These are phyloP conservation scores for Gentiana straminea DNA, from an alignment of 257 asterid genomes.

Conservation along the genomic window DNA sequence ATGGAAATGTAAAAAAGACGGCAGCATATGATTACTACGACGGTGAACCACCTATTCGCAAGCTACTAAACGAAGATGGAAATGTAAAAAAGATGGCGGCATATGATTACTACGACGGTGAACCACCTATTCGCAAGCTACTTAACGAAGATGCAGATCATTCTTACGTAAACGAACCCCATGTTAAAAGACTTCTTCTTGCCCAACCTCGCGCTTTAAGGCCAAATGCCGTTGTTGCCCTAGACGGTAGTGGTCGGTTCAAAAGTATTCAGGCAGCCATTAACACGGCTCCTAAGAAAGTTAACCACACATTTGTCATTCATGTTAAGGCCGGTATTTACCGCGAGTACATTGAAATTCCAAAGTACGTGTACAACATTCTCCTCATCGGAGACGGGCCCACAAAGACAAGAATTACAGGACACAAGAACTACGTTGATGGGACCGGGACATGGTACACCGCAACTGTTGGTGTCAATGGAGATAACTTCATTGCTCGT, in stretches of 20 bases:
- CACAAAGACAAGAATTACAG: conserved; percentile 37
- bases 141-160: too few species aligned
- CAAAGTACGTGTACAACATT: conserved; percentile 26
- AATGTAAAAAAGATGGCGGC: too few species aligned
- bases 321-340: conserved; percentile 51
- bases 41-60: too few species aligned
- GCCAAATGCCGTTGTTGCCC: conserved; percentile 44
- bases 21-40: too few species aligned
- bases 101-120: too few species aligned
- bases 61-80: too few species aligned
- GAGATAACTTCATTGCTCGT: conserved; percentile 28
- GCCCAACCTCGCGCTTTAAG: conserved; percentile 7
- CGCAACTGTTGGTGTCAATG: conserved; percentile 40
- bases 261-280: conserved; percentile 42
- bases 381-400: conserved; percentile 62
- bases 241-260: conserved; percentile 53
- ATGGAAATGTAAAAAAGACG: too few species aligned
- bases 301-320: conserved; percentile 20
- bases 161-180: too few species aligned
- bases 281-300: conserved; percentile 23
- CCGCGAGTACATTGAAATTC: conserved; percentile 34
- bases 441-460: conserved; percentile 37
- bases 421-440: conserved; percentile 26
- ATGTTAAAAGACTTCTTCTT: conserved; percentile 5
- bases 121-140: conserved; percentile 15